Base-by-base conservation (phyloP, 2,329 filamentous ascomycete species). In the Trichophyton mentagrophytes region DNA sequence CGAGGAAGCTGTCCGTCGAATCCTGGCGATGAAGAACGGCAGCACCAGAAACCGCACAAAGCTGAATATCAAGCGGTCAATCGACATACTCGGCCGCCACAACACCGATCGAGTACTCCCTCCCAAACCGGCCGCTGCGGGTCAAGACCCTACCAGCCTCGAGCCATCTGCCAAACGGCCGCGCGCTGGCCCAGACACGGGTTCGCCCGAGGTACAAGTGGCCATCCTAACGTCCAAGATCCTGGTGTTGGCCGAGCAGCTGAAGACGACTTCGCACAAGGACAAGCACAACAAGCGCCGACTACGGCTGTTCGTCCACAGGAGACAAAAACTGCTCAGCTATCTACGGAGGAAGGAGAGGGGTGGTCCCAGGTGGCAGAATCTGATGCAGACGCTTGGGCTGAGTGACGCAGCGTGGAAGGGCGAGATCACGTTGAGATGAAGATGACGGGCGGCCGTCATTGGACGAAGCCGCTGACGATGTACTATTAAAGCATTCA, bases 201-300 rank as follows among this genome's bases (percentile, higher is more conserved):
- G 93, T 40, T 95, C 89, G 68, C 89, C 89, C 5, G 93, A 99
- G 76, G 95, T 99, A n/a, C 93, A 99, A 78, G 90, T 95, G 66
- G 91, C 90, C 53, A 95, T 99, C 67, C 75, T 99, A 72, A 99
- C 93, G 2, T 83, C 90, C 61, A 97, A 96, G 81, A 99, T 99
- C 71, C 81, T 89, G 64, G 85, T 87, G 25, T 73, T 99, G 57
- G 86, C 88, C 15, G 80, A 87, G 66, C 85, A 86, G 65, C 75
- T 96, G 58, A 80, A 87, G 69, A 80, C 78, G 47, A 82, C 84
- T 66, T 89, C 87, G 3, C 83, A 87, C 73, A 90, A 87, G 72
- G 93, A 99, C 72, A 96, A 95, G 79, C 83, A 90, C 72, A 96
- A 96, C 77, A 96, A 95, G 82, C 82, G 91, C 63, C 95, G 95